phyloP scores from a whole-genome alignment of 2,329 filamentous ascomycete genomes.

The Aspergillus jensenii region DNA sequence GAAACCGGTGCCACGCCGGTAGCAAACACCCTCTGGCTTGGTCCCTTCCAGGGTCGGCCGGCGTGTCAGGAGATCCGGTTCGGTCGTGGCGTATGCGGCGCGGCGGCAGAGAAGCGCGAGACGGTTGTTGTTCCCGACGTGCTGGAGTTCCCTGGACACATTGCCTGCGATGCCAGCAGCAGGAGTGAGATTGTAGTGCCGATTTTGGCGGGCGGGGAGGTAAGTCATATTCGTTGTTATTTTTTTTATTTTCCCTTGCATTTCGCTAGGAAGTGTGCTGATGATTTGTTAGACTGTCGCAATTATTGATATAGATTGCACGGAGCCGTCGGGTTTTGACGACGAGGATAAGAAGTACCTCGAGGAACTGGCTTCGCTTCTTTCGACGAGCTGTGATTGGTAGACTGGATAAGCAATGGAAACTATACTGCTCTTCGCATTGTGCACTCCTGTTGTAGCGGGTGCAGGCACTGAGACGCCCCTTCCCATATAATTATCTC shows the following conservation, averaged over 20 bases:
- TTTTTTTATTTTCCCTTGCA: no score
- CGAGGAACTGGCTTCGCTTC: slow-evolving; percentile 41
- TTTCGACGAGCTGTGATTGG: slow-evolving; percentile 46
- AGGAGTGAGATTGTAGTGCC: slow-evolving; percentile 53
- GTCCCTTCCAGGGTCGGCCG: slow-evolving; percentile 50
- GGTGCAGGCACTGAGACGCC: no score
- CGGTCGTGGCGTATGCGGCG: slow-evolving; percentile 48
- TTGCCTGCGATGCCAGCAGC: slow-evolving; percentile 51
- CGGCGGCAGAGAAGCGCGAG: slow-evolving; percentile 40
- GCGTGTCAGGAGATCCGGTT: slow-evolving; percentile 50
- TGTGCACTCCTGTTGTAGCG: no score
- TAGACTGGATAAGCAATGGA: slow-evolving; percentile 9
- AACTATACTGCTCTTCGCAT: no score
- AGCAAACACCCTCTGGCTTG: slow-evolving; percentile 40
- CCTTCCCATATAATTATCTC: no score
- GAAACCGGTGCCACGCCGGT: slow-evolving; percentile 17
- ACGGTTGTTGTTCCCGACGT: slow-evolving; percentile 48
- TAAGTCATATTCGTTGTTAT: slow-evolving; percentile 22
- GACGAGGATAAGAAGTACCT: slow-evolving; percentile 45
- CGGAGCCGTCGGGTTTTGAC: slow-evolving; percentile 44
- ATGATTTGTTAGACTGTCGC: slow-evolving; percentile 41
- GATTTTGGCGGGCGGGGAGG: slow-evolving; percentile 41
- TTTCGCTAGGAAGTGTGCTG: background rate
- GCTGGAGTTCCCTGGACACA: slow-evolving; percentile 46
- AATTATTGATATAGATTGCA: slow-evolving; percentile 51